phyloP scores from a whole-genome alignment of 495 filamentous ascomycete genomes.

The Penicillium alfredii region DNA sequence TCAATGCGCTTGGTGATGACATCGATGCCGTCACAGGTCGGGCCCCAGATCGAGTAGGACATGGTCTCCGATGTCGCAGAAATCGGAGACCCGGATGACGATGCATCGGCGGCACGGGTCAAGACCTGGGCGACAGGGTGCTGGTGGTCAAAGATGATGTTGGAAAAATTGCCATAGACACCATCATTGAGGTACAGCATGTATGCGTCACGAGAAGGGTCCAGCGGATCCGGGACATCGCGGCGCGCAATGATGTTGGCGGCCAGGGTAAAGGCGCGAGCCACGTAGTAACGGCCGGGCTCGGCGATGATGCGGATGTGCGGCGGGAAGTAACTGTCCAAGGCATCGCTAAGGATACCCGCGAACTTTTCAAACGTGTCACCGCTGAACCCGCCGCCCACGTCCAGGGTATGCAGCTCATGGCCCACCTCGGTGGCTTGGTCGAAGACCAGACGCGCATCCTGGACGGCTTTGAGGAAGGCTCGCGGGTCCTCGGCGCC shows the following conservation, averaged over 20 bases:
- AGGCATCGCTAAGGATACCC: conserved; percentile 64
- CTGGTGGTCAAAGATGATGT: conserved; percentile 99
- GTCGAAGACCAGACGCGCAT: conserved; percentile 85
- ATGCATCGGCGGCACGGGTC: conserved; percentile 46
- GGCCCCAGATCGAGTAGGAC: conserved; percentile 94
- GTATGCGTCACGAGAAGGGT: conserved; percentile 59
- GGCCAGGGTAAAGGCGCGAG: conserved; percentile 86
- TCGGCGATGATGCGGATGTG: conserved; percentile 88
- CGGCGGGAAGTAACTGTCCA: conserved; percentile 83
- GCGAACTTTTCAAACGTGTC: conserved; percentile 92
- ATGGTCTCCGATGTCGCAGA: conserved; percentile 37
- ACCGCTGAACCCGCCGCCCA: conserved; percentile 85
- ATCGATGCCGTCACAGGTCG: conserved; percentile 96
- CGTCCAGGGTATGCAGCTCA: conserved; percentile 79
- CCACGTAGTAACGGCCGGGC: conserved; percentile 92
- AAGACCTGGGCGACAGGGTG: conserved; percentile 79
- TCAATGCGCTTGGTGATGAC: conserved; percentile 72
- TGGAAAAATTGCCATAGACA: conserved; percentile 95
- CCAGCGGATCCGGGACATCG: conserved; percentile 59
- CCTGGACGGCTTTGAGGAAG: conserved; percentile 82
- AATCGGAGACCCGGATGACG: conserved; percentile 44
- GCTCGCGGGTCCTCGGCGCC: conserved; percentile 85
- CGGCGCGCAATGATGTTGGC: conserved; percentile 95
- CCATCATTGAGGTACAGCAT: conserved; percentile 98
- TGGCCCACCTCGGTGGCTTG: conserved; percentile 74